Evolutionary conservation across 176 grass and related monocot species (phyloP), one percentile per base, ranked within the genome.

Genomic region (Sorghum bicolor): DNA sequence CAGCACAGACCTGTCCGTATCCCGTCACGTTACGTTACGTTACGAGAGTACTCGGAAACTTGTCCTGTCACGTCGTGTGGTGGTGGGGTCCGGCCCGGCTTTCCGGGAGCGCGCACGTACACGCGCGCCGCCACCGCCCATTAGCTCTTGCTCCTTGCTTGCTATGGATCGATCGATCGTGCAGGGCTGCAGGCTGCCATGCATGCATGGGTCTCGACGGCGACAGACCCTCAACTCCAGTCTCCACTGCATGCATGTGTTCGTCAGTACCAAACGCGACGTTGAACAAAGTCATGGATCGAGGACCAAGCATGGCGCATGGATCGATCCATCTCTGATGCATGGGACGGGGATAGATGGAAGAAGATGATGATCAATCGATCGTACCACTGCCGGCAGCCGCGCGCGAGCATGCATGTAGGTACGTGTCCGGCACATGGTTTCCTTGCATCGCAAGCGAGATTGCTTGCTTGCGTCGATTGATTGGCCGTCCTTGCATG

Each of bases 401-500:
- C 43, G 43, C 43, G 43, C 14, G 44, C 44, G 10, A 0, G 63
- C 43, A 67, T 33, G 63, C 43, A 67, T 33, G 74, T 70, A 34
- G 31, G 10, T 16, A 31, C 25, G 24, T 9, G 20, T 19, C 40
- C 57, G 40, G 12, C 60, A 66, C 61, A 33, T 68, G 85, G 17
- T 76, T 69, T 57, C 62, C 62, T 87, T 87, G 61, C 17, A 81
- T 75, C 34, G 61, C 70, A 75, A 68, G 85, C 75, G 61, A 64
- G 58, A 64, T 29, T 71, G 53, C 34, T 16, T 47, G 44, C 44
- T 17, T 48, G 45, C 45, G 33, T 31, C 37, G 5, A 29, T 13
- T 64, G 34, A 73, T 38, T 72, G 45, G 60, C 1, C 24, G 76
- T 79, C 84, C 75, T 38, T 40, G 13, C 75, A 14, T 72, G 84